phyloP scores from a whole-genome alignment of 352 stramenopile genomes.

The Pythium inflatum region DNA sequence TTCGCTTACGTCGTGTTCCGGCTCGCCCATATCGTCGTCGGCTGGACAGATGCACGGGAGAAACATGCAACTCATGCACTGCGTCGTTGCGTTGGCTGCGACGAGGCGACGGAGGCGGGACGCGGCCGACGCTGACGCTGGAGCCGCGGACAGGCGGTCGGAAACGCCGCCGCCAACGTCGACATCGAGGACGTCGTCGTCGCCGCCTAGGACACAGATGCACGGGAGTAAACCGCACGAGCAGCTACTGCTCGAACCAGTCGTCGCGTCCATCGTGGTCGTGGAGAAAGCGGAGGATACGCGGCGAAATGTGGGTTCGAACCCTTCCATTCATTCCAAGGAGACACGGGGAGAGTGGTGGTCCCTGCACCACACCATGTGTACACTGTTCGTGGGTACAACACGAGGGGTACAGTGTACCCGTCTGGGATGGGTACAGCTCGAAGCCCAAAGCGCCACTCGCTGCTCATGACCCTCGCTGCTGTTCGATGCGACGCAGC shows the following conservation, averaged over 20 bases:
- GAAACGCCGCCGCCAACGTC: conserved; percentile 1
- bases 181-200: conserved; percentile 41
- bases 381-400: neutral
- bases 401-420: neutral
- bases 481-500: conserved; percentile 59
- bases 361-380: conserved; percentile 16
- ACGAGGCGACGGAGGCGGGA: conserved; percentile 58
- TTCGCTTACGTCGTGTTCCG: neutral
- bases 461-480: no score
- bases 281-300: neutral
- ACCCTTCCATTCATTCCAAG: conserved; percentile 21
- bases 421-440: neutral
- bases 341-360: conserved; percentile 20
- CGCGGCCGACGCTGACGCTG: neutral
- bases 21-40: neutral
- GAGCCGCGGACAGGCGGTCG: neutral
- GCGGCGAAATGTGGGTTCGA: conserved; percentile 7
- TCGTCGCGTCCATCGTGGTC: conserved; percentile 10
- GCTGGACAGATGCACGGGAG: conserved; percentile 82
- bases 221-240: conserved; percentile 72
- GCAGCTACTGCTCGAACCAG: no score
- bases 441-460: no score
- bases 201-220: conserved; percentile 58
- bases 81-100: conserved; percentile 52
- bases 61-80: conserved; percentile 78